Evolutionary conservation across 2,329 filamentous ascomycete species (phyloP).

Genomic region (Bimuria novae-zelandiae): DNA sequence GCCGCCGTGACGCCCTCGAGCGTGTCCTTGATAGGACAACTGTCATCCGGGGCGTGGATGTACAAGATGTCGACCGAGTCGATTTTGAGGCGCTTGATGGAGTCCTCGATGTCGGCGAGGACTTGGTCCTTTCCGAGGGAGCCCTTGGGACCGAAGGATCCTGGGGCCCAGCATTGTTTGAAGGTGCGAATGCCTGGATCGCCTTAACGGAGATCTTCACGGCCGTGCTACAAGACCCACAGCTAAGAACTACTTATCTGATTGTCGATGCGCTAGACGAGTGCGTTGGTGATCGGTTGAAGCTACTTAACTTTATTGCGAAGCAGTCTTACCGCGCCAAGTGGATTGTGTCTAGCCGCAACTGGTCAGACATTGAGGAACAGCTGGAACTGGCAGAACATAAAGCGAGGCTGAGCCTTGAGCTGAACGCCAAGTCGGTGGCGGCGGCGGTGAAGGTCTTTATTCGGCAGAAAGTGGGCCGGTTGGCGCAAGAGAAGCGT

Average conservation of each 20-base stretch:
- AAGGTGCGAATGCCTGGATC: neutral
- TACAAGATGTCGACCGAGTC: conserved; percentile 44
- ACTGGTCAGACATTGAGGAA: neutral
- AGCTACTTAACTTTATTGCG: neutral
- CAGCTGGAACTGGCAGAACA: neutral
- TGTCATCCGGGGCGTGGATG: conserved; percentile 37
- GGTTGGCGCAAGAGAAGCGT: neutral
- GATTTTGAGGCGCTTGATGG: too few relatives aligned
- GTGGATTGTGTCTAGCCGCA: neutral
- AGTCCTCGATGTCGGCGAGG: too few relatives aligned
- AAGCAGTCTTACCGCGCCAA: neutral
- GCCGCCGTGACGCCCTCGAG: conserved; percentile 38
- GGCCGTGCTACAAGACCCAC: neutral
- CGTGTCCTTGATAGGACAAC: conserved; percentile 32
- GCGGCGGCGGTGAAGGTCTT: neutral
- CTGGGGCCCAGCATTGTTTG: neutral
- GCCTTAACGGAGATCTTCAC: neutral
- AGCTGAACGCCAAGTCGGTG: neutral
- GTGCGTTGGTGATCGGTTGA: neutral
- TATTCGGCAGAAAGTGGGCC: neutral
- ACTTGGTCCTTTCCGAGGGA: too few relatives aligned
- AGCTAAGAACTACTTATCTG: neutral
- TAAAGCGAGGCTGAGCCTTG: neutral
- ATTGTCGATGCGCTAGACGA: neutral
- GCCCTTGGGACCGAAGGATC: too few relatives aligned